Base-by-base conservation (phyloP, 2,329 filamentous ascomycete genomes). In the Aspergillus sp. region DNA sequence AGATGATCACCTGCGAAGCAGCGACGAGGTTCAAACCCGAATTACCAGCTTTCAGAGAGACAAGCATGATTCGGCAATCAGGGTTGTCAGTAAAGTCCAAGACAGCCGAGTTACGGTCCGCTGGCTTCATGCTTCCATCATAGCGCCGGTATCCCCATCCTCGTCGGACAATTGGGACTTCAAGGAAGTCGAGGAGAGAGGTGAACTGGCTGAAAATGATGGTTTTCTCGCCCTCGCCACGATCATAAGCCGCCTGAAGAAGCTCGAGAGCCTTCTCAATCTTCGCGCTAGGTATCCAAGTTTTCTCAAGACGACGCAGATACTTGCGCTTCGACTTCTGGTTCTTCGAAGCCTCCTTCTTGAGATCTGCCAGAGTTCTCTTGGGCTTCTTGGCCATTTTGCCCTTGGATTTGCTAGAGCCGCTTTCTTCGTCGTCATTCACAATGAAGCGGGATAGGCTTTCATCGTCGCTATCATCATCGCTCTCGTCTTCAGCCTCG, bases 161-260 rank as follows among this genome's bases (percentile, higher is more conserved):
- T 40, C 74, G 70, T n/a, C 76, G 69, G 43, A 72, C 69, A 48
- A 91, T 78, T 0, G 85, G 83, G 5, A 90, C 76, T 64, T 91
- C 85, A 11, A 91, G 70, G 5, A 91, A 74, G 63, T 91, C 87
- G 2, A 93, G 78, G 12, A 91, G 73, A 0, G 85, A 82, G 0
- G 88, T 90, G 70, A 87, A 93, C 56, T 90, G 86, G 44, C 82
- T 87, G 69, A 93, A 93, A 49, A 93, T 78, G 42, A 93, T 84
- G 0, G 85, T 88, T 65, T 91, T 91, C 61, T 89, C 84, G 1
- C 75, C 76, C 3, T 77, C 58, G 29, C 72, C 69, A 7, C 68
- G 65, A n/a, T 57, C 57, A 42, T 72, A 65, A 44, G 81, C 74
- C 10, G 69, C 62, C 8, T 70, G 60, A 9, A 91, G 68, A 6